Evolutionary conservation across 2,329 filamentous ascomycete genomes (phyloP).

Genomic region (Talaromyces pinophilus): DNA sequence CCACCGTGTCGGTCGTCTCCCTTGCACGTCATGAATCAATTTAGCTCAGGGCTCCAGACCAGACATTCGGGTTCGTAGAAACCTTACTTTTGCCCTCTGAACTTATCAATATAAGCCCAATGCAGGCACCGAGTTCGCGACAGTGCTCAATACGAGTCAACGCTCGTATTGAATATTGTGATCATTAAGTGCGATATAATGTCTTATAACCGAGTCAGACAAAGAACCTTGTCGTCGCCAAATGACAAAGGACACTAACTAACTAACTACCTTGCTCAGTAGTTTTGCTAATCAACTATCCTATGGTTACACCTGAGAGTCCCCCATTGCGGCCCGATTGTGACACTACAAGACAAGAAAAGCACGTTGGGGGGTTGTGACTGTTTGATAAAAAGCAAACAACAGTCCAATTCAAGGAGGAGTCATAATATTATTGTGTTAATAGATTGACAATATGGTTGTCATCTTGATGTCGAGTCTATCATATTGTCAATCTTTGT

Average conservation of each 20-base stretch:
- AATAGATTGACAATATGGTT: background rate
- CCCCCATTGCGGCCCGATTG: background rate
- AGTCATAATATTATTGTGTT: background rate
- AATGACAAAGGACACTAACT: background rate
- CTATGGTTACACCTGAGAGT: constrained; percentile 3
- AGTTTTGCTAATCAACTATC: constrained; percentile 1
- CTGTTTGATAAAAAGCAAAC: constrained; percentile 7
- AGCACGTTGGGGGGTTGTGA: constrained; percentile 5
- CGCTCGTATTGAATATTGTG: background rate
- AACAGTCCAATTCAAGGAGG: background rate
- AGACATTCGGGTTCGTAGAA: constrained; percentile 2
- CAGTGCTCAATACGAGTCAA: background rate
- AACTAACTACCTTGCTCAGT: background rate
- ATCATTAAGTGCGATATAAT: background rate
- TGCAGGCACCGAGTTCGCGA: background rate
- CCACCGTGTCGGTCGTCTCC: background rate
- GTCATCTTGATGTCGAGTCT: background rate
- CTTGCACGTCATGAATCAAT: background rate
- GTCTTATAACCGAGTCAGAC: background rate
- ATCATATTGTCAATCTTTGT: background rate
- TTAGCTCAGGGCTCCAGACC: constrained; percentile 5
- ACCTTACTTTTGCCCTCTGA: background rate
- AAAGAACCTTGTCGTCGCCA: background rate
- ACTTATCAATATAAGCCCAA: background rate
- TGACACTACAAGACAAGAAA: constrained; percentile 6